Evolutionary conservation across 768 basidiomycete genomes (phyloP).

Genomic region (Nidularia sp.): DNA sequence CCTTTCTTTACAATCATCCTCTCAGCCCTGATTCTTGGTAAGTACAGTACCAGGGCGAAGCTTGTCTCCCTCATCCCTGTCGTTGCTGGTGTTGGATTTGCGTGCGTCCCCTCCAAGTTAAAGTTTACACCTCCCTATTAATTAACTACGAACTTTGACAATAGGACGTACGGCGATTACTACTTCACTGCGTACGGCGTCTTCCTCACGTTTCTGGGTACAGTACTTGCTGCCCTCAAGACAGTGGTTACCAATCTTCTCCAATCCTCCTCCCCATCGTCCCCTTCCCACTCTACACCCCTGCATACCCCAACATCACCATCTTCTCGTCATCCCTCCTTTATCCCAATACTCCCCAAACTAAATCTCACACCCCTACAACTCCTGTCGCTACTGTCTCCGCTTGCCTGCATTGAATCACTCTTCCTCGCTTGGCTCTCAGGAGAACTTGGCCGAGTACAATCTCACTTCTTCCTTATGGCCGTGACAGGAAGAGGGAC

Average conservation of each 20-base stretch:
- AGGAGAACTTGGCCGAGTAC: conserved; percentile 75
- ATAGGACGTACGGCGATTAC: conserved; percentile 92
- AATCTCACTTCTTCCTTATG: conserved; percentile 10
- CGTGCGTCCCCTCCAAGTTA: conserved; percentile 43
- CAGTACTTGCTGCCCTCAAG: conserved; percentile 88
- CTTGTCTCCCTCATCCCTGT: conserved; percentile 79
- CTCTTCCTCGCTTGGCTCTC: conserved; percentile 68
- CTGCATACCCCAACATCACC: no score
- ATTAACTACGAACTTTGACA: not conserved
- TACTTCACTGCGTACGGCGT: conserved; percentile 86
- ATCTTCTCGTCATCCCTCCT: no score
- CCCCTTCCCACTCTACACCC: not conserved
- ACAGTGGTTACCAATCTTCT: conserved; percentile 88
- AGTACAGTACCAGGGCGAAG: conserved; percentile 56
- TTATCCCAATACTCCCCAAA: conserved; percentile 12
- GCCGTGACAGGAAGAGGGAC: conserved; percentile 39
- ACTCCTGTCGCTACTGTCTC: conserved; percentile 85
- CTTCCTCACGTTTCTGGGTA: conserved; percentile 84
- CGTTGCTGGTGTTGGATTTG: conserved; percentile 85
- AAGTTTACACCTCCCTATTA: no score
- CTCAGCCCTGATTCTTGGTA: conserved; percentile 61
- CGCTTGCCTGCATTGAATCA: conserved; percentile 88
- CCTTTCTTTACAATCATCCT: conserved; percentile 90
- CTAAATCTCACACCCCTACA: conserved; percentile 64
- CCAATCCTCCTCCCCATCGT: conserved; percentile 20